Conservation (phyloP, 371 early-diverging fungal species). For the Fennellomyces sp. region DNA sequence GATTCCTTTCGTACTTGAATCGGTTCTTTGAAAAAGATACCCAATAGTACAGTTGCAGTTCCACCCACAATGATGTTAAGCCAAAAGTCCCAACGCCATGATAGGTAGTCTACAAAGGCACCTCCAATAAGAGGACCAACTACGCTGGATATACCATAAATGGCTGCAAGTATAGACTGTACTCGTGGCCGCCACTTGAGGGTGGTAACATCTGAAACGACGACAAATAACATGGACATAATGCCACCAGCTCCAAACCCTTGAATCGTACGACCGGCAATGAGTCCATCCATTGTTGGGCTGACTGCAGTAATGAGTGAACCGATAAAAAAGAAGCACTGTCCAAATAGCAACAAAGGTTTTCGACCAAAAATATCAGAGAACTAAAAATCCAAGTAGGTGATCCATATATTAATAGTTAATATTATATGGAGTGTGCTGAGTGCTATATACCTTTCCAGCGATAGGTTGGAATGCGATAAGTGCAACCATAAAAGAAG, state of each 20-base stretch:
- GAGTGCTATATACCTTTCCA: constrained; percentile 48
- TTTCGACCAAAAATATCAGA: constrained; percentile 48
- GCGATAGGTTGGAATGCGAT: constrained; percentile 57
- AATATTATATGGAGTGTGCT: background rate
- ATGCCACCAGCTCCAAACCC: constrained; percentile 79
- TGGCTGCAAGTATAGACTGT: constrained; percentile 58
- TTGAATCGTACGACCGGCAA: constrained; percentile 70
- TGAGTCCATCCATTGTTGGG: constrained; percentile 58
- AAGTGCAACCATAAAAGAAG: constrained; percentile 55
- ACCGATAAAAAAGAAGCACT: constrained; percentile 52
- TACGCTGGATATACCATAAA: constrained; percentile 72
- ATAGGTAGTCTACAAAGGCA: constrained; percentile 61
- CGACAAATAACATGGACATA: constrained; percentile 69
- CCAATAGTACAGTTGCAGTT: constrained; percentile 49
- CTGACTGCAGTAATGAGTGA: constrained; percentile 60
- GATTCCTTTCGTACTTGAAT: constrained; percentile 41
- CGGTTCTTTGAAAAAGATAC: constrained; percentile 51
- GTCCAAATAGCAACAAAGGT: constrained; percentile 47
- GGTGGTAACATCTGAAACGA: constrained; percentile 77
- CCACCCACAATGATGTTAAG: constrained; percentile 75
- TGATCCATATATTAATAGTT: background rate
- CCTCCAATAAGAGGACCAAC: constrained; percentile 76
- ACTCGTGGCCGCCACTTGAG: constrained; percentile 70
- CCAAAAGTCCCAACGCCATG: constrained; percentile 79
- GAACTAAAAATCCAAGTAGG: constrained; percentile 1